Evolutionary conservation across 371 early-diverging fungal genomes (phyloP).

Genomic region (Mortierella sp.): DNA sequence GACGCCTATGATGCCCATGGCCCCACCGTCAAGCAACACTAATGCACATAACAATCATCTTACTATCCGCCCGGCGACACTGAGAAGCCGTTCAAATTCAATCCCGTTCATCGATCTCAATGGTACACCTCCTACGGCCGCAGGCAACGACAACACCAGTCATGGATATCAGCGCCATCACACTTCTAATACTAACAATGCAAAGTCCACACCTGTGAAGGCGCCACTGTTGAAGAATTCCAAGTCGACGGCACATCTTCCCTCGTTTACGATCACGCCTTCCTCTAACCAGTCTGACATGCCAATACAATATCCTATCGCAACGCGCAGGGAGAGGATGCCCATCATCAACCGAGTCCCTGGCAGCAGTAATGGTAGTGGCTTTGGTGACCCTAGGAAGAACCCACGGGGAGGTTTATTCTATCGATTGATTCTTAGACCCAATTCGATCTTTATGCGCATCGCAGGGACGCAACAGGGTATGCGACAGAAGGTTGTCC

Average conservation of each 20-base stretch:
- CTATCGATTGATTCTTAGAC: slow-evolving; percentile 41
- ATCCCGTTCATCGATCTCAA: slow-evolving; percentile 44
- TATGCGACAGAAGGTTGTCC: slow-evolving; percentile 35
- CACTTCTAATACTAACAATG: slow-evolving; percentile 6
- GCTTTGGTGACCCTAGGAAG: slow-evolving; percentile 15
- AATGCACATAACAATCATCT: slow-evolving; percentile 5
- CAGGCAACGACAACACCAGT: not conserved
- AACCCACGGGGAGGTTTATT: slow-evolving; percentile 21
- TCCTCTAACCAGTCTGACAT: slow-evolving; percentile 44
- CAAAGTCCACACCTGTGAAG: slow-evolving; percentile 24
- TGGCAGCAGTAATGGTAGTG: no score
- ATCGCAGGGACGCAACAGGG: slow-evolving; percentile 30
- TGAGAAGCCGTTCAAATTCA: slow-evolving; percentile 44
- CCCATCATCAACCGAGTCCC: no score
- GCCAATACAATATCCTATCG: slow-evolving; percentile 43
- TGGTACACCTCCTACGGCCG: no score
- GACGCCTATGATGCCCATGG: slow-evolving; percentile 53
- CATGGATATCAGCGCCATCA: slow-evolving; percentile 12
- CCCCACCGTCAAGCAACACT: slow-evolving; percentile 27
- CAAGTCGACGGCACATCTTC: slow-evolving; percentile 43
- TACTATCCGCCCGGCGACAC: slow-evolving; percentile 11
- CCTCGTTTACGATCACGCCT: slow-evolving; percentile 51
- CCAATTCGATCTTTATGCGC: slow-evolving; percentile 52
- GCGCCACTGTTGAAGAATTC: slow-evolving; percentile 38
- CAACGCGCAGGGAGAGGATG: slow-evolving; percentile 24